Conservation (phyloP, 495 filamentous ascomycete genomes). For the Antarctomyces pellizariae region DNA sequence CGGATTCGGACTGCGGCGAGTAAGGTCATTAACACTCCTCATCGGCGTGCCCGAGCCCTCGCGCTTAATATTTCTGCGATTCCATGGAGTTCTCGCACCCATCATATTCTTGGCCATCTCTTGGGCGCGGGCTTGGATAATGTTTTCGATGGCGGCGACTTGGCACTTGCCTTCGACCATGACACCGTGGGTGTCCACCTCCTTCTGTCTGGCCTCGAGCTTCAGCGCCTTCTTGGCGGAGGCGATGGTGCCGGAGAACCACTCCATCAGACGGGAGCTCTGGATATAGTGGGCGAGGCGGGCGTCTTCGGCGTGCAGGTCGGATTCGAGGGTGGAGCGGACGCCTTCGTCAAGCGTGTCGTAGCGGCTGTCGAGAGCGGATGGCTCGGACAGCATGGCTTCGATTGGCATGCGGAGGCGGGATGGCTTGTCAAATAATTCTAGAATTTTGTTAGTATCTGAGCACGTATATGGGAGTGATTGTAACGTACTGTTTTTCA, state of each 20-base stretch:
- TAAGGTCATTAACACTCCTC: too few species aligned
- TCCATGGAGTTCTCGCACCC: constrained; percentile 5
- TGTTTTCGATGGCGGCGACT: constrained; percentile 7
- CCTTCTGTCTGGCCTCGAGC: constrained; percentile 7
- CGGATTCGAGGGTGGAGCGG: constrained; percentile 18
- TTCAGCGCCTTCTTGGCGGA: constrained; percentile 7
- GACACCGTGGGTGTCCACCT: constrained; percentile 3
- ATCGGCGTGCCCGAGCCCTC: background rate
- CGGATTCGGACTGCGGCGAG: too few species aligned
- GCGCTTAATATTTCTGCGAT: constrained; percentile 8
- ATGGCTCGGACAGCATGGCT: constrained; percentile 16
- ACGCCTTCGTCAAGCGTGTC: constrained; percentile 19
- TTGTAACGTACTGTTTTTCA: constrained; percentile 11
- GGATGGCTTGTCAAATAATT: constrained; percentile 11
- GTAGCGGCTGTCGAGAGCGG: constrained; percentile 17
- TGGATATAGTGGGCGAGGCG: constrained; percentile 20
- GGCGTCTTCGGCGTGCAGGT: constrained; percentile 22
- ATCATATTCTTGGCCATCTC: constrained; percentile 7
- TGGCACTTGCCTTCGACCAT: constrained; percentile 1
- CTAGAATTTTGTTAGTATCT: constrained; percentile 7
- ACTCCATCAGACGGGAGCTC: constrained; percentile 23
- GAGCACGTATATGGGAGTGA: background rate
- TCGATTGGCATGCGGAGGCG: constrained; percentile 13
- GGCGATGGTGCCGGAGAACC: constrained; percentile 23
- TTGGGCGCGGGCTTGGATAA: constrained; percentile 6